Evolutionary conservation across 257 asterid species (phyloP), one percentile per base, ranked within the genome.

Genomic region (Petrea volubilis): DNA sequence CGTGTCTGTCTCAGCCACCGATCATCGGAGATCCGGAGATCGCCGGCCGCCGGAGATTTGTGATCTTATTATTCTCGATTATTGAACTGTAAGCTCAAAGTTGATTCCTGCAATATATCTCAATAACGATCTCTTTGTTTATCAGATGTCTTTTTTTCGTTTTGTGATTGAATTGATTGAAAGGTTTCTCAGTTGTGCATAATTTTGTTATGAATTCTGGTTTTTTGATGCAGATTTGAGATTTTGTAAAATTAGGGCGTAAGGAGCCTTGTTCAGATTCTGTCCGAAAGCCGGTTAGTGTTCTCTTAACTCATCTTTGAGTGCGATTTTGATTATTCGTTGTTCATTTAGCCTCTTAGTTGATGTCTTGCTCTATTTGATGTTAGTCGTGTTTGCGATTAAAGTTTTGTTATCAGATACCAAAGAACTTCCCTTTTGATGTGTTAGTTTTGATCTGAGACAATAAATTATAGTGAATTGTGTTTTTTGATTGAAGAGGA

Each of bases 221-320:
- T 17, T 67, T 17, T 67, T 34, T 20, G 72, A 17, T 49, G 49
- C 62, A 49, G 62, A 31, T 67, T 66, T 67, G 61, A 31, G 33
- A 34, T 46, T 67, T 50, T 51, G n/a, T 50, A 12, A 38, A 5
- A 38, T 8, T 7, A 2, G 43, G 6, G n/a, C 13, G 47, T n/a
- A 4, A 23, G 59, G 44, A 40, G 10, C n/a, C 29, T 9, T 5
- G 11, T 3, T 11, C 1, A 27, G n/a, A 2, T 64, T 31, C 4
- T 6, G 14, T 44, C 8, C 15, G 6, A 15, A 15, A 15, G n/a
- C 43, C 18, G 62, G 61, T 49, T 61, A 51, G 72, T 49, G 10
- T 12, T 33, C 14, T 67, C 23, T 66, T 29, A 23, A 10, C 29
- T 47, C 20, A 25, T 63, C 12, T 21, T 63, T 63, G 68, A 17